Evolutionary conservation across 768 basidiomycete species (phyloP).

Genomic region (Krasilnikovozyma curviuscula): DNA sequence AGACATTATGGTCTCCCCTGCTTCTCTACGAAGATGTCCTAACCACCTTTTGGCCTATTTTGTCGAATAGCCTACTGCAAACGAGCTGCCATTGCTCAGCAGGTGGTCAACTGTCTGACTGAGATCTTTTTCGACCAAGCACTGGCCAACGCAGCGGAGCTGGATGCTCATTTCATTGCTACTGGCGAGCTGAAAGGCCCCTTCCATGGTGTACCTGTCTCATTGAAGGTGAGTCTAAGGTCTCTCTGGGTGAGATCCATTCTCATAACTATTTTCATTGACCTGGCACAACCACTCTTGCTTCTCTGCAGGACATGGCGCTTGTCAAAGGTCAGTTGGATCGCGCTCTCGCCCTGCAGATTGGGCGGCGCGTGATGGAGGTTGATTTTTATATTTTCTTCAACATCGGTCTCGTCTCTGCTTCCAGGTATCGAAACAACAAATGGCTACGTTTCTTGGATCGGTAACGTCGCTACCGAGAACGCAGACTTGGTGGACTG

Average conservation of each 20-base stretch:
- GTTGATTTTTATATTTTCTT: too few relatives aligned
- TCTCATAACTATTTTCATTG: background rate
- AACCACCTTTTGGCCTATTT: too few relatives aligned
- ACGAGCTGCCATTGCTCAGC: constrained; percentile 25
- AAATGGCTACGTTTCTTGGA: background rate
- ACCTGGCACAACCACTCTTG: too few relatives aligned
- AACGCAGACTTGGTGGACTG: background rate
- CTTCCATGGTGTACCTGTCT: background rate
- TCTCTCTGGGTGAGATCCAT: too few relatives aligned
- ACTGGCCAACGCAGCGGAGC: background rate
- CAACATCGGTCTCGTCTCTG: too few relatives aligned
- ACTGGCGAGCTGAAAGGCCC: background rate
- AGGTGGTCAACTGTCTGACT: constrained; percentile 23
- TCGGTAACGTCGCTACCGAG: background rate
- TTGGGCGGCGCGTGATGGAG: too few relatives aligned
- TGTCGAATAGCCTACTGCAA: too few relatives aligned
- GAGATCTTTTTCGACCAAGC: constrained; percentile 11
- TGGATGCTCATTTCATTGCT: background rate
- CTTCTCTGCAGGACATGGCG: background rate
- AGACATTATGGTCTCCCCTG: too few relatives aligned
- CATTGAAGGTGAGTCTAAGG: background rate
- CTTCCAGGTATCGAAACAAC: background rate
- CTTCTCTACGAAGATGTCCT: too few relatives aligned
- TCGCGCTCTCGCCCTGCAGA: too few relatives aligned
- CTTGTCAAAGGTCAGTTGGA: background rate